Evolutionary conservation across 2,329 filamentous ascomycete genomes (phyloP), one percentile per base, ranked within the genome.

Genomic region (Claviceps africana): DNA sequence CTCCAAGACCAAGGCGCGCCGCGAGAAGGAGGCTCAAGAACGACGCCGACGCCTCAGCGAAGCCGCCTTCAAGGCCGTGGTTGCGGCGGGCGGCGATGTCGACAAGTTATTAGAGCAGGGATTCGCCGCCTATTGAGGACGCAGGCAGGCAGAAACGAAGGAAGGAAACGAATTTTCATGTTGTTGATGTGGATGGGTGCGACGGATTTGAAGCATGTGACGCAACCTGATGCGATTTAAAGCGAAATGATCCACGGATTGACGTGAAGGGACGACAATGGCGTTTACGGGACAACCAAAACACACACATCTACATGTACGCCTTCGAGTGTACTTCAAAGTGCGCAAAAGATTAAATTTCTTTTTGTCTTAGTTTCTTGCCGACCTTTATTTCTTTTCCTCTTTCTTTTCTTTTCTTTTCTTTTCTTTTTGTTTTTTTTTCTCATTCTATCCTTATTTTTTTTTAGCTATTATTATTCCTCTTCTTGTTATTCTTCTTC

Each of bases 1-100:
- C 59, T 86, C 81, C 58, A 97, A 97, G 77, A 97, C 93, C 9
- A 96, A 96, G 65, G 88, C 88, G n/a, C 73, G 89, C 52, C 73
- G 93, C 49, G 91, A 97, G 67, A 86, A 88, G 65, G 91, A 96
- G 70, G 88, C 88, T 1, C 74, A 78, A 51, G 91, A 96, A 62
- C 83, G 84, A 67, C 74, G 86, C 60, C 71, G 83, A 58, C 76
- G 78, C 63, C 64, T 90, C 52, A 83, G 78, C 61, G 80, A 86
- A 65, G 81, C 81, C 8, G 82, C 85, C 31, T 69, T 84, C 56
- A 79, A 79, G 65, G 84, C 83, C 9, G 80, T 89, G 0, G 72
- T 78, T 52, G 84, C 82, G 11, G 85, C 82, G 0, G 86, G 86
- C 1, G 86, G 85, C 2, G 82, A 89, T 58, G 70, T 81, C 4